Base-by-base conservation (phyloP, 2,329 filamentous ascomycete species). In the Spiromastix sp. region DNA sequence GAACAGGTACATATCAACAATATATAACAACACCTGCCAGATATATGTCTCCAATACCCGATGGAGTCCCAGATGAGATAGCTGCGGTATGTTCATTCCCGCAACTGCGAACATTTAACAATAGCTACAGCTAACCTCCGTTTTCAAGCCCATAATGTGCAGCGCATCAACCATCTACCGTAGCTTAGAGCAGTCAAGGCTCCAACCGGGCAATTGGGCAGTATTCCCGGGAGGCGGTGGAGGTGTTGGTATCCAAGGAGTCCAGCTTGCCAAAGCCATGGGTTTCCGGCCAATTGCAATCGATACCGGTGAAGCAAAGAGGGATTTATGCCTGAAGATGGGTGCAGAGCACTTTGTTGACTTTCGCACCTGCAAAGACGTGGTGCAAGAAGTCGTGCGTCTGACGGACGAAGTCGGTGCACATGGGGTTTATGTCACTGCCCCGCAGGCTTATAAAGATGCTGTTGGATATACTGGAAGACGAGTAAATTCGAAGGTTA, bases 101-200 rank as follows among this genome's bases (percentile, higher is more conserved):
- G 5, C 6, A 4, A 17, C 19, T 6, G 17, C 2, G 8, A 5
- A 32, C 12, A 15, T 15, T 13, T 37, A 19, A 10, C 10, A 18
- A 6, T 22, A n/a, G n/a, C n/a, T n/a, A n/a, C n/a, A n/a, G n/a
- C n/a, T n/a, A n/a, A n/a, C n/a, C n/a, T n/a, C n/a, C n/a, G n/a
- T n/a, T n/a, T n/a, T n/a, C n/a, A n/a, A 41, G 0, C 74, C 73
- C 0, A 67, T 77, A 39, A 75, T 77, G 70, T 78, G 74, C 54
- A 66, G 60, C 28, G 71, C 69, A 0, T 67, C 64, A 5, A 77
- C 74, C 1, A 71, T 76, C 41, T 73, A 77, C 49, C 64, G 69
- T 2, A 69, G 71, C 2, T 56, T 78, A 32, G 60, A 67, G 9
- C 67, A 72, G 26, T 68, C 67, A n/a, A n/a, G n/a, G 2, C 54